Percentiles rank a stretch among this genome's conserved stretches.
Evolutionary conservation across 495 filamentous ascomycete genomes (phyloP).

Genomic region (Podospora pseudocomata): DNA sequence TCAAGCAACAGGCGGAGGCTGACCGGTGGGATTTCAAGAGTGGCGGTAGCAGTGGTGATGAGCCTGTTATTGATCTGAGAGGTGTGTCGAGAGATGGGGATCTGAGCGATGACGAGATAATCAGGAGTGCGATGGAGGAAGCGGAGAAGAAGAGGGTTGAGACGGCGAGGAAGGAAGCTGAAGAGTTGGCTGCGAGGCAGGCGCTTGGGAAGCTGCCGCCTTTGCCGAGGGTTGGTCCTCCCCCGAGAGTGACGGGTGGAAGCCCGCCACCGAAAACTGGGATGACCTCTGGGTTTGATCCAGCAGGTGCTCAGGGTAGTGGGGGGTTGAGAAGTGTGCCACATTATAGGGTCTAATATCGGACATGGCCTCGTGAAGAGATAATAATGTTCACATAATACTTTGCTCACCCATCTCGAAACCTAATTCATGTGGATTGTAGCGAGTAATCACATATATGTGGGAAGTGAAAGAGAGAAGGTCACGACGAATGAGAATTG

Average conservation of each 20-base stretch:
- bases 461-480: too few relatives aligned
- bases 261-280: background rate
- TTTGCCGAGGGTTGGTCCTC: conserved; percentile 16
- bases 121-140: conserved; percentile 15
- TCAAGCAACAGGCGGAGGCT: conserved; percentile 9
- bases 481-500: too few relatives aligned
- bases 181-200: conserved; percentile 21
- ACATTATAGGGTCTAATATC: conserved; percentile 12
- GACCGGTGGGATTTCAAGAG: conserved; percentile 14
- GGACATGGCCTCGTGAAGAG: too few relatives aligned
- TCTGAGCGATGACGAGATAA: conserved; percentile 10
- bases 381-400: too few relatives aligned
- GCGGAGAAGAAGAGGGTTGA: conserved; percentile 4
- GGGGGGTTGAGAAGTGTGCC: conserved; percentile 18
- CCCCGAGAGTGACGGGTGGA: conserved; percentile 1
- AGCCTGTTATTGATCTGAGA: conserved; percentile 13
- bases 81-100: conserved; percentile 3
- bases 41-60: background rate
- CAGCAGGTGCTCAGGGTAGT: background rate
- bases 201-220: conserved; percentile 20
- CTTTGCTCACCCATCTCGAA: too few relatives aligned
- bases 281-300: conserved; percentile 14
- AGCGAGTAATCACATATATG: too few relatives aligned
- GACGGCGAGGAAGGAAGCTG: conserved; percentile 14
- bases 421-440: too few relatives aligned